Evolutionary conservation across 2,329 filamentous ascomycete species (phyloP), one percentile per base, ranked within the genome.

Genomic region (Colletotrichum zoysiae): DNA sequence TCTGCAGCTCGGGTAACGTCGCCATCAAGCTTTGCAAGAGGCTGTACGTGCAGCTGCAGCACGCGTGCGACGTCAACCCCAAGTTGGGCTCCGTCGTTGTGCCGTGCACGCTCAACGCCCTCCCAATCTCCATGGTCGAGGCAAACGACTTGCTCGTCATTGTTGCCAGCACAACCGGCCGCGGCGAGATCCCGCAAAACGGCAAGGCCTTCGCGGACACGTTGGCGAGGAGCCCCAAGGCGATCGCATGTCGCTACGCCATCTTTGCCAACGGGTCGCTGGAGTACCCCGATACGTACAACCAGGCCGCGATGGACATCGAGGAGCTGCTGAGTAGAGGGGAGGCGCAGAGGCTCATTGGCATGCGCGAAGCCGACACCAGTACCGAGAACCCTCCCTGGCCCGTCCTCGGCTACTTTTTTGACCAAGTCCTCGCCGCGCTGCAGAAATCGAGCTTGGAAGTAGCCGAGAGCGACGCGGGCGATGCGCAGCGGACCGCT

Each of bases 1-100:
- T 72, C 60, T 72, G 70, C 69, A 71, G 69, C 69, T 71, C 69
- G 38, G 69, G 69, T 53, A 71, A 71, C 33, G 65, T 71, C 46
- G 69, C 69, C 33, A 71, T 71, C 65, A 71, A 71, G 65, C 65
- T 71, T 9, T 71, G 69, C 55, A 71, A 71, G 40, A 69, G 69
- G 59, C 59, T 71, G 69, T 71, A 65, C 65, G 59, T 46, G 65
- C 69, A 71, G 69, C 69, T 71, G 69, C 69, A 71, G 65, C 69
- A 69, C 23, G 69, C 65, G n/a, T 69, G 69, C 55, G 69, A 71
- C 42, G 48, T 42, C 44, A 71, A 69, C 33, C 65, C 69, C 44
- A 69, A 65, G 65, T 46, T 71, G 38, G 69, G 69, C 46, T 58
- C 59, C 59, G 69, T 71, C 53, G 46, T 71, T 18, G 30, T 59